These are phyloP conservation scores for Bolboschoenoplectus hybrid DNA, from an alignment of 202 grass and related monocot species.

Conservation along the genomic window DNA sequence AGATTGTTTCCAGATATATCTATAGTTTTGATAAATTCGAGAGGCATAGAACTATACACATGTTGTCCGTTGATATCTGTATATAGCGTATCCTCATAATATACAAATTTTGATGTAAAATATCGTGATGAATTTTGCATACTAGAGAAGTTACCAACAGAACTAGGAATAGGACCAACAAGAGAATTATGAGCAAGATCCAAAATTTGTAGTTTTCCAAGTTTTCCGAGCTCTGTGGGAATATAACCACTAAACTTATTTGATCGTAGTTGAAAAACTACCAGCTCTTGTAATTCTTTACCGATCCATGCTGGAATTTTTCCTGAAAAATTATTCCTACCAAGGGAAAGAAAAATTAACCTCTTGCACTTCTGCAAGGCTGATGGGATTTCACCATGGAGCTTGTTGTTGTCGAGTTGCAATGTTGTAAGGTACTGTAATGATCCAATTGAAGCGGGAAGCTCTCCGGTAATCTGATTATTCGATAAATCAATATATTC, in stretches of 20 bases:
- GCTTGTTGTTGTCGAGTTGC: constrained; percentile 17
- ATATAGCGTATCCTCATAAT: background rate
- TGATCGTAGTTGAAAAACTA: background rate
- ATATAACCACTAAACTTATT: background rate
- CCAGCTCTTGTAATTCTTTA: background rate
- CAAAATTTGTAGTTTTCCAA: background rate
- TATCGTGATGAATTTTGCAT: background rate
- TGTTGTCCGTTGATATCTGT: background rate
- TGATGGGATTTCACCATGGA: constrained; percentile 19
- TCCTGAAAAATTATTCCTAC: background rate
- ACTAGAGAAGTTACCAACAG: background rate
- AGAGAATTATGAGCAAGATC: constrained; percentile 13
- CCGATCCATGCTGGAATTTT: background rate
- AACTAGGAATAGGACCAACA: background rate
- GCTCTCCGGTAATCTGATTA: constrained; percentile 13
- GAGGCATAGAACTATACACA: background rate
- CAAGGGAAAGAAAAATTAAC: background rate
- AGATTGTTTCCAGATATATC: constrained; percentile 51
- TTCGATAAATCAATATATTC: background rate
- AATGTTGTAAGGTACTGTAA: background rate
- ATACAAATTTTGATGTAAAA: too few species aligned
- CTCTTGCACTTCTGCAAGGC: background rate
- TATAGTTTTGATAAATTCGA: background rate
- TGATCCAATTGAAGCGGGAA: background rate
- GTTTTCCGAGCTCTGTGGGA: background rate